A percentile compares a stretch with the other conserved stretches of the same genome.
Conservation (phyloP, 192 early-diverging fungal genomes). For the Entrophospora sp. region DNA sequence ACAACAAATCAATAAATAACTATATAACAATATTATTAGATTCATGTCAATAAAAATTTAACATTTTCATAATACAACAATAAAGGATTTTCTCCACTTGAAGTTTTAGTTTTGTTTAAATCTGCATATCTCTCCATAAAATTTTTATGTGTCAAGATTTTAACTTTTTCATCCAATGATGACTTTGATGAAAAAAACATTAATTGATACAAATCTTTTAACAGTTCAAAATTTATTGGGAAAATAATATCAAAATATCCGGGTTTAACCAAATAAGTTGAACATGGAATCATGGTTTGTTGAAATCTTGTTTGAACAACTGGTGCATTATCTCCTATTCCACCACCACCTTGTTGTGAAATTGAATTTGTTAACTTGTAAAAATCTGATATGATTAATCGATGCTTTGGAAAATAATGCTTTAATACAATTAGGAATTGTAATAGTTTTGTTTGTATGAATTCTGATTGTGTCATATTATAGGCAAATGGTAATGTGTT, state of each 20-base stretch:
- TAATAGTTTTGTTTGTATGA: constrained; percentile 79
- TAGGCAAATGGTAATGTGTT: constrained; percentile 69
- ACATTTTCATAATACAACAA: constrained; percentile 90
- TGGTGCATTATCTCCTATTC: constrained; percentile 72
- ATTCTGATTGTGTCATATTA: constrained; percentile 80
- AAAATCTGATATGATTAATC: constrained; percentile 88
- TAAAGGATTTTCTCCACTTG: constrained; percentile 92
- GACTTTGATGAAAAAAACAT: constrained; percentile 42
- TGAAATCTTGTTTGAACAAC: constrained; percentile 92
- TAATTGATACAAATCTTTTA: constrained; percentile 65
- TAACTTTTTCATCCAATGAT: constrained; percentile 40
- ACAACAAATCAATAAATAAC: too few relatives aligned
- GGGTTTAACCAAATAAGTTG: constrained; percentile 93
- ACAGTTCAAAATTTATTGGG: constrained; percentile 90
- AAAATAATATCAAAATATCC: constrained; percentile 99
- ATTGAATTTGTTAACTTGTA: constrained; percentile 74
- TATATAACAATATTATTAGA: too few relatives aligned
- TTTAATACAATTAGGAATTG: constrained; percentile 68
- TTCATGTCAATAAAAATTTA: constrained; percentile 56
- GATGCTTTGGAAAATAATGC: constrained; percentile 76
- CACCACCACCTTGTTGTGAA: too few relatives aligned
- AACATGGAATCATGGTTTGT: constrained; percentile 87
- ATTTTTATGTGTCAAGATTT: constrained; percentile 65
- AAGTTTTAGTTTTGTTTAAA: constrained; percentile 62
- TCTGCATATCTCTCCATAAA: constrained; percentile 76